A percentile compares a stretch with the other conserved stretches of the same genome.
Evolutionary conservation across 768 basidiomycete species (phyloP).

Genomic region (Boletus sp.): DNA sequence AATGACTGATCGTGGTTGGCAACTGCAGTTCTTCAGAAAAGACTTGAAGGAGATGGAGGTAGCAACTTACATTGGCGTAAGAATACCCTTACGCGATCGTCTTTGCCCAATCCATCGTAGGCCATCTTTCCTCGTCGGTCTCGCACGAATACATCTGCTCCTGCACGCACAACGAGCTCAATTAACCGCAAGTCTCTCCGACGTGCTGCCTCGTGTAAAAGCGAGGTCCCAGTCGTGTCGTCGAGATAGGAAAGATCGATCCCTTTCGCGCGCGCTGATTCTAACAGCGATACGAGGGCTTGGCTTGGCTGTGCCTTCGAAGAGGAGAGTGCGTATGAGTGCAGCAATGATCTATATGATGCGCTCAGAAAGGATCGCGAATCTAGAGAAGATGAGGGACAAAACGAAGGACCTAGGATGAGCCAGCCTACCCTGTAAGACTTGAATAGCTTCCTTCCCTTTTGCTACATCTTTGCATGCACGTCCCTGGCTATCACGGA

Average conservation of each 20-base stretch:
- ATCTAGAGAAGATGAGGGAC: conserved; percentile 42
- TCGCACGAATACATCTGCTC: conserved; percentile 85
- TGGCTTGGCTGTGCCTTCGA: conserved; percentile 37
- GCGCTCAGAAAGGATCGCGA: conserved; percentile 75
- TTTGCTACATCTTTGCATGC: conserved; percentile 72
- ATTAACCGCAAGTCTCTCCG: conserved; percentile 78
- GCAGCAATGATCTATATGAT: conserved; percentile 68
- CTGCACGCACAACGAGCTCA: conserved; percentile 79
- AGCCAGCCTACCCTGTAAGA: conserved; percentile 59
- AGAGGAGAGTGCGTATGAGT: conserved; percentile 68
- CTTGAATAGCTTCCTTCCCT: conserved; percentile 58
- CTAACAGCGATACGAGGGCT: conserved; percentile 55
- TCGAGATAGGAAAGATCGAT: conserved; percentile 82
- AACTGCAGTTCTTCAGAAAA: conserved; percentile 40
- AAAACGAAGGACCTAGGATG: background rate
- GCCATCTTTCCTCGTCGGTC: conserved; percentile 71
- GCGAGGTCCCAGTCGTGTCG: conserved; percentile 66
- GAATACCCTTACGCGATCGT: conserved; percentile 79
- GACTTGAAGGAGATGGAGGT: background rate
- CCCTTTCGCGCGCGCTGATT: conserved; percentile 63
- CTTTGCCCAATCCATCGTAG: conserved; percentile 67
- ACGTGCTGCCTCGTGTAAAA: conserved; percentile 85
- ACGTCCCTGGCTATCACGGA: conserved; percentile 62
- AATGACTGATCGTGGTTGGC: conserved; percentile 78
- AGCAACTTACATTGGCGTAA: conserved; percentile 70